Percentiles rank a stretch among this genome's conserved stretches.
Conservation (phyloP, 441 rosid genomes). For the Isatis lusitanica region DNA sequence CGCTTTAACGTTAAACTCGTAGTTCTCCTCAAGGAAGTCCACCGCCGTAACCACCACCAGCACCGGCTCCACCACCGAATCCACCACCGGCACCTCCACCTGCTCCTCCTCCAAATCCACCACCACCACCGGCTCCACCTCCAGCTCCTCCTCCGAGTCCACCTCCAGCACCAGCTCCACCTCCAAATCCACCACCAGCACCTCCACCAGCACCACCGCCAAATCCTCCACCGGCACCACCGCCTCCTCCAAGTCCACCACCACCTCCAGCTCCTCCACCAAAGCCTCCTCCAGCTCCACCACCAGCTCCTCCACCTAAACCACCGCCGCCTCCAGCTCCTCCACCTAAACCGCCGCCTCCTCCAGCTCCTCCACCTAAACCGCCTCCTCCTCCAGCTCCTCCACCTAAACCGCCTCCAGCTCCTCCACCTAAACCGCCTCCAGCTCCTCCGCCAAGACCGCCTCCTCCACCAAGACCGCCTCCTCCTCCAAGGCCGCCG, state of each 20-base stretch:
- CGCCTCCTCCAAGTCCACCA: conserved; percentile 24
- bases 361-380: conserved; percentile 25
- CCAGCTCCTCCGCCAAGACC: conserved; percentile 22
- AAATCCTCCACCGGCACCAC: conserved; percentile 29
- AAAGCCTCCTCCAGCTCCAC: conserved; percentile 19
- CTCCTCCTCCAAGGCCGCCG: conserved; percentile 16
- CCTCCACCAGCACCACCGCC: conserved; percentile 27
- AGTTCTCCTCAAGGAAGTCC: conserved; percentile 27
- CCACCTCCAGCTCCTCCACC: conserved; percentile 31
- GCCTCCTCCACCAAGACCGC: conserved; percentile 7
- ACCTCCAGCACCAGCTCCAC: conserved; percentile 10
- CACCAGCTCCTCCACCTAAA: conserved; percentile 24
- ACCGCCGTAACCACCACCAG: conserved; percentile 34
- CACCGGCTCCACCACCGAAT: conserved; percentile 29
- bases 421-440: conserved; percentile 24
- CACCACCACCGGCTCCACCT: conserved; percentile 33
- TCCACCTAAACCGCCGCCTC: conserved; percentile 17
- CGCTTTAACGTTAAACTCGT: conserved; percentile 18
- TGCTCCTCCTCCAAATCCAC: conserved; percentile 36
- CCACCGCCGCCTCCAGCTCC: conserved; percentile 32
- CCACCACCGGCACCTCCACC: conserved; percentile 23
- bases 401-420: conserved; percentile 13
- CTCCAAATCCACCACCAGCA: conserved; percentile 14
- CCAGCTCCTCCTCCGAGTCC: conserved; percentile 32
- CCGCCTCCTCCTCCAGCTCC: conserved; percentile 21